Evolutionary conservation across 306 rosid species (phyloP), one percentile per base, ranked within the genome.

Genomic region (Inga laurina): DNA sequence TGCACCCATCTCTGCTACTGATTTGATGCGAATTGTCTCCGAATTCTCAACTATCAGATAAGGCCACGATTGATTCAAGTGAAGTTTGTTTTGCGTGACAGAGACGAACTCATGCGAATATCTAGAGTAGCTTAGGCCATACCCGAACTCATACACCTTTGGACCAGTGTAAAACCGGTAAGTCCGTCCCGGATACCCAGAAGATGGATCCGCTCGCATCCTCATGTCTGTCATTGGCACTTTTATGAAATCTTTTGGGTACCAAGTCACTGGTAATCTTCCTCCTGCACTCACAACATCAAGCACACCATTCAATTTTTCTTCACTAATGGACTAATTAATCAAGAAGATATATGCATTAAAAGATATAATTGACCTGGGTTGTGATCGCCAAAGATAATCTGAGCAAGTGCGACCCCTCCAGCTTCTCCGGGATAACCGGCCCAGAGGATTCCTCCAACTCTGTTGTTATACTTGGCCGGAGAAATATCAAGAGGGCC

Each of bases 221-320:
- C 99, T 91, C 99, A 96, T 96, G 91, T 96, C 98, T 61, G 97
- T 96, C 99, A 96, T 96, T 54, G 97, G 92, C 16, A 91, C 86
- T 83, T 82, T 92, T 56, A 88, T 71, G 85, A 79, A 94, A 74
- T 91, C 92, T 75, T 75, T 75, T 54, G 94, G 92, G 77, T 96
- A 94, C 99, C 98, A 96, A 81, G 99, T 94, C 7, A 96, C 39
- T 73, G 99, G 99, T 79, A 96, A 79, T 87, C 94, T 91, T 77
- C 98, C 99, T 56, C 98, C 98, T 96, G 88, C 87, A 84, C 27
- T 59, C 54, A 15, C 72, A 62, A 82, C 83, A 72, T 32, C 80
- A 41, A 65, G 35, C 54, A 76, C 61, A 61, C 44, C 43, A 82
- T 64, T 57, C 62, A 62, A 24, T 7, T 57, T 35, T 65, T 32